Evolutionary conservation across 2,329 filamentous ascomycete species (phyloP), one percentile per base, ranked within the genome.

Genomic region (Alternaria sp.): DNA sequence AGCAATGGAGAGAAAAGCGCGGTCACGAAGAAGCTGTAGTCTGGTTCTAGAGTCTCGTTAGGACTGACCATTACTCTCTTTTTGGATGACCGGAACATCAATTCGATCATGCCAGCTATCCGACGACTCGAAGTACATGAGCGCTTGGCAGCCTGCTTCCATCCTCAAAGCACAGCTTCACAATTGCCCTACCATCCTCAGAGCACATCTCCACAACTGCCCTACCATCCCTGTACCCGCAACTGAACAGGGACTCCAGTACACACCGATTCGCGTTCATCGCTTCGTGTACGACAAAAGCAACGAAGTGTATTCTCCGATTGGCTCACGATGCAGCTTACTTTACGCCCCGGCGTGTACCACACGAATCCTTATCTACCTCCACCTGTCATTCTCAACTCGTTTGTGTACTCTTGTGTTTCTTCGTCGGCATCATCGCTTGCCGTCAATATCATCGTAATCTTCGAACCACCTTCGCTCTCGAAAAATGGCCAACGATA

Each of bases 1-100:
- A 38, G 30, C 30, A 50, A 22, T 50, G 46, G 46, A 36, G 46
- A 36, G 46, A 50, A 20, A 50, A 50, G 46, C 20, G 20, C 10
- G 46, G 46, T n/a, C 46, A 50, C 30, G 14, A 27, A 36, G 20
- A 50, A 38, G 32, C 46, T 27, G 30, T 50, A 18, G 46, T 20
- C 20, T 50, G 46, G 46, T 50, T 50, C 32, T 50, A 36, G 22
- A 11, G 14, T 38, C 16, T 27, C 20, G 9, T 36, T 10, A 50
- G 11, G 25, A 25, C 40, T 43, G 9, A 43, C 1, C 14, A 20
- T 16, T 20, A 43, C 38, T 12, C 10, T 41, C 18, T 41, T 22
- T 18, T 41, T 41, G 18, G 2, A 41, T 22, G 22, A 10, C 11
- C 20, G 10, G 45, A 34, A 49, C 32, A 12, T 49, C 30, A 1